Percentiles rank a stretch among this genome's conserved stretches.
phyloP scores from a whole-genome alignment of 352 stramenopile species.

The Pythium coloratum region DNA sequence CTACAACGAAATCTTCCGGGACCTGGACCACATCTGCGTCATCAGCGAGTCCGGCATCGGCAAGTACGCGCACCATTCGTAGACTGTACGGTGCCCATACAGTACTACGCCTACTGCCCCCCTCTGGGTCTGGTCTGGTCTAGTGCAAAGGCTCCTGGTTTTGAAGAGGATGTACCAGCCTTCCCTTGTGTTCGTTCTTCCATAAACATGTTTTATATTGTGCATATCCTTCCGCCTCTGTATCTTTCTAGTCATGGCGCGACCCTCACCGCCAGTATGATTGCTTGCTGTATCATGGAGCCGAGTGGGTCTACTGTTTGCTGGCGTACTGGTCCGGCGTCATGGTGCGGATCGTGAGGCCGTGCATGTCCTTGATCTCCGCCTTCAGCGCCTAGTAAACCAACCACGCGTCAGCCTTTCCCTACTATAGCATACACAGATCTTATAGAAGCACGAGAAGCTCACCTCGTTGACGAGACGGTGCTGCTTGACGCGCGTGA shows the following conservation, averaged over 20 bases:
- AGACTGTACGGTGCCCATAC: conserved; percentile 15
- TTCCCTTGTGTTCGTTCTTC: conserved; percentile 6
- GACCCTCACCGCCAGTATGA: neutral
- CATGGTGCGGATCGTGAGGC: conserved; percentile 79
- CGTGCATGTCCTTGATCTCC: conserved; percentile 88
- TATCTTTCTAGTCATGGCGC: neutral
- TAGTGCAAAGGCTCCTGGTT: neutral
- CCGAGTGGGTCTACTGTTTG: conserved; percentile 41
- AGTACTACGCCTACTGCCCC: neutral
- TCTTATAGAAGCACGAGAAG: neutral
- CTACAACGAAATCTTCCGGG: conserved; percentile 97
- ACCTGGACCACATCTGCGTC: conserved; percentile 95
- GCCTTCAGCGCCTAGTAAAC: conserved; percentile 67
- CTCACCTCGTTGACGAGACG: conserved; percentile 84
- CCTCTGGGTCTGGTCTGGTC: neutral
- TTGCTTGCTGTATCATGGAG: neutral
- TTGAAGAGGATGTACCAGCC: conserved; percentile 4
- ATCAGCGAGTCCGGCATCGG: conserved; percentile 93
- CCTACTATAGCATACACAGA: neutral
- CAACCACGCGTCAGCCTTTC: conserved; percentile 3
- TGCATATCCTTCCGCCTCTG: neutral
- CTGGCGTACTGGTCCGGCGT: conserved; percentile 73
- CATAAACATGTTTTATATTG: conserved; percentile 7
- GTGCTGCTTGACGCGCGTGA: conserved; percentile 87
- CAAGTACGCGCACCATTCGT: conserved; percentile 68